Evolutionary conservation across 345 rosid genomes (phyloP), one percentile per base, ranked within the genome.

Genomic region (Linum tenue): DNA sequence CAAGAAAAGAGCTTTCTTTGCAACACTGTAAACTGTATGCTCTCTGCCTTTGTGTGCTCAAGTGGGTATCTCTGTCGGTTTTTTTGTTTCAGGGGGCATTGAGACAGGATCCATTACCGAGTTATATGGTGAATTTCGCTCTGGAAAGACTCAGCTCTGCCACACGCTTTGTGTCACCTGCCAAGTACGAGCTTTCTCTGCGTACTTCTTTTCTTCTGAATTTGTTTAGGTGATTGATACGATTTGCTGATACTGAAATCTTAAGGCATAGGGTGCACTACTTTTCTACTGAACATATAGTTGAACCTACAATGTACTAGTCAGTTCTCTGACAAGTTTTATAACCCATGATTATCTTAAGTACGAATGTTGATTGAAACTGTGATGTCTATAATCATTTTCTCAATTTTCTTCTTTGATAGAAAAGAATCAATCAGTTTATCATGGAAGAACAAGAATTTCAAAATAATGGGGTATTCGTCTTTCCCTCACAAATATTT

Each of bases 61-160:
- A 22, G 31, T 48, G 9, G 53, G 7, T 48, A 3, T 17, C 60
- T 57, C 11, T n/a, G 4, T 0, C 8, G 60, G 60, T 38, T 4
- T 41, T 60, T 67, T 43, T 60, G 31, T 72, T 69, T 62, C 77
- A 90, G 96, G 99, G 65, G 99, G 99, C 14, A 81, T 94, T 69
- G 97, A 94, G 82, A 90, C 97, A 3, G 97, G 97, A 60, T 94
- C 99, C 59, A 92, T 90, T 62, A 92, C 99, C 17, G 99, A 94
- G 79, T 71, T 90, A 62, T 94, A 94, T 72, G 99, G 97, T 4
- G 99, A 94, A 80, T 94, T 94, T 64, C 95, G 97, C 62, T 86
- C 90, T 57, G 99, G 99, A 63, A 94, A 94, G 82, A 94, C 99
- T 69, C 99, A 94, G 80, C 75, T 94, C 70, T 90, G 99, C 76